phyloP scores from a whole-genome alignment of 1,284 basidiomycete species.

The Somion occarium region DNA sequence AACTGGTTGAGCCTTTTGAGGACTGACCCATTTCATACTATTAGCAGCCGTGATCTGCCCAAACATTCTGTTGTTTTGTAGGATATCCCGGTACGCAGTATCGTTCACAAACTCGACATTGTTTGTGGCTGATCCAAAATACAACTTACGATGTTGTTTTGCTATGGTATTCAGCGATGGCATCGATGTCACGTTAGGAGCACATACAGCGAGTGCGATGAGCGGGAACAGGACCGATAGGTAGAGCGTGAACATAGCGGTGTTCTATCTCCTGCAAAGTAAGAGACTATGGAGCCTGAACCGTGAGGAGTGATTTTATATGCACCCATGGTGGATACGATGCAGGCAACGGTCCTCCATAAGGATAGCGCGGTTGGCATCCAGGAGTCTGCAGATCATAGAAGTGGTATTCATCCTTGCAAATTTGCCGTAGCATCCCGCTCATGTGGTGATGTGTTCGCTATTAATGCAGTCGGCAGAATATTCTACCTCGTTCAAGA shows the following conservation, averaged over 20 bases:
- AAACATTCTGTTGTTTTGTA: conserved; percentile 38
- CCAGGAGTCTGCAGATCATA: no score
- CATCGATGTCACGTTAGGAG: background rate
- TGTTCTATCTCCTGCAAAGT: no score
- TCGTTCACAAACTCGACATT: conserved; percentile 41
- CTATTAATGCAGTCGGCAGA: background rate
- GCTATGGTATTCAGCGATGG: conserved; percentile 33
- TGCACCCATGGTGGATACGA: background rate
- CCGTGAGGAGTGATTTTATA: background rate
- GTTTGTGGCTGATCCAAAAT: conserved; percentile 53
- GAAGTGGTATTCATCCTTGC: background rate
- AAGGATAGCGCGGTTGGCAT: background rate
- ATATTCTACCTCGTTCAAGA: background rate
- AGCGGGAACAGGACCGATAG: background rate
- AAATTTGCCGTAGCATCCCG: background rate
- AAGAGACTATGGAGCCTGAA: background rate
- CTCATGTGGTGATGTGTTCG: background rate
- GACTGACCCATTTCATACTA: conserved; percentile 45
- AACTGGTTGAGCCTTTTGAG: background rate
- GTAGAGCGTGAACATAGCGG: background rate
- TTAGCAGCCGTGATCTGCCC: conserved; percentile 44
- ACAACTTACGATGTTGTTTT: conserved; percentile 41
- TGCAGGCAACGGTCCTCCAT: no score
- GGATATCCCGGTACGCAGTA: conserved; percentile 32
- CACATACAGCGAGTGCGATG: background rate